Conservation (phyloP, 345 rosid genomes). For the Mangifera indica region DNA sequence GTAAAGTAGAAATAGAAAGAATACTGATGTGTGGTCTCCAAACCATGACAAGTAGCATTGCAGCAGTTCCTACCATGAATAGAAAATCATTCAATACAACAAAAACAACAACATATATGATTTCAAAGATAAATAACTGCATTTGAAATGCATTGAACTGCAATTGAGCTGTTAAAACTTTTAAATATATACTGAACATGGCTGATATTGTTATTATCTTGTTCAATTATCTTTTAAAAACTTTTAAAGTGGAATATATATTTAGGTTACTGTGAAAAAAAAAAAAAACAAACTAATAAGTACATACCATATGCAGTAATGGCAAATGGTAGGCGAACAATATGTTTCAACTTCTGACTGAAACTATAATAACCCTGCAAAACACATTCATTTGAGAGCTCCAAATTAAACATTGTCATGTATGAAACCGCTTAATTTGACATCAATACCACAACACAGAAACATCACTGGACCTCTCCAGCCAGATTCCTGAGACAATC, state of each 20-base stretch:
- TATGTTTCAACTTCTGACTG: conserved; percentile 95
- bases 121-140: conserved; percentile 6
- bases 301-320: conserved; percentile 75
- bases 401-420: neutral
- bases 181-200: neutral
- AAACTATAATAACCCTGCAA: conserved; percentile 92
- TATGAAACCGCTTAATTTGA: neutral
- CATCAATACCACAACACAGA: neutral
- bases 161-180: neutral
- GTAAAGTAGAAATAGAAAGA: conserved; percentile 61
- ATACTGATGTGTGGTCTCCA: conserved; percentile 64
- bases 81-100: conserved; percentile 12
- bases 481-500: neutral
- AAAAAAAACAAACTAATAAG: neutral
- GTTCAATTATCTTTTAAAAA: neutral
- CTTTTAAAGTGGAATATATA: neutral
- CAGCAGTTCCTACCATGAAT: conserved; percentile 70
- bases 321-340: conserved; percentile 89
- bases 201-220: neutral
- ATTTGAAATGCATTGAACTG: neutral
- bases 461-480: neutral
- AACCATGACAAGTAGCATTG: conserved; percentile 79
- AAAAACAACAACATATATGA: neutral
- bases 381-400: conserved; percentile 14
- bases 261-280: conserved; percentile 5